Evolutionary conservation across 2,329 filamentous ascomycete species (phyloP).

Genomic region (Claviceps sp.): DNA sequence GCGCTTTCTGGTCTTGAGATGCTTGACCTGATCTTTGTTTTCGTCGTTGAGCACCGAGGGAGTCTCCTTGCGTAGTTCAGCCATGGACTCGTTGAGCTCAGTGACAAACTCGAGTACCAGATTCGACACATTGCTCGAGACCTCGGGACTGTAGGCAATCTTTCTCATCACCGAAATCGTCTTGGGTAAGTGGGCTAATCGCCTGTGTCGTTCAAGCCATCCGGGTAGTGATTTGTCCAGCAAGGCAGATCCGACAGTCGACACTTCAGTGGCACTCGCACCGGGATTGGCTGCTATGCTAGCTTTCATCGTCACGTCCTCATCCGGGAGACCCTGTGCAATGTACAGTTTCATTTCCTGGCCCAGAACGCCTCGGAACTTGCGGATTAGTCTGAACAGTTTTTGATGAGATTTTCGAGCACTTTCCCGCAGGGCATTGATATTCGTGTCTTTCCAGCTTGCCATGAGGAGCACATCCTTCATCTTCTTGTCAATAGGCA

Average conservation of each 20-base stretch:
- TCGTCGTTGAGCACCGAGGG: slow-evolving; percentile 72
- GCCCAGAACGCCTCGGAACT: slow-evolving; percentile 69
- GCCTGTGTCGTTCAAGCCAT: slow-evolving; percentile 37
- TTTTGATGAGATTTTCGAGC: slow-evolving; percentile 83
- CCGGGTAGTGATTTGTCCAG: slow-evolving; percentile 18
- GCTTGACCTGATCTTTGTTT: slow-evolving; percentile 70
- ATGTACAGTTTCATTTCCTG: slow-evolving; percentile 59
- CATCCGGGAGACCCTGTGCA: slow-evolving; percentile 44
- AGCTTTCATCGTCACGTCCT: slow-evolving; percentile 14
- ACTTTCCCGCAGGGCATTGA: slow-evolving; percentile 76
- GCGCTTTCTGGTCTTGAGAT: slow-evolving; percentile 81
- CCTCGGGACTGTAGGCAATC: slow-evolving; percentile 38
- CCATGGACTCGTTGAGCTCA: slow-evolving; percentile 53
- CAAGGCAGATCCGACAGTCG: slow-evolving; percentile 8
- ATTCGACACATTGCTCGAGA: slow-evolving; percentile 40
- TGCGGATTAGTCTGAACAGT: slow-evolving; percentile 79
- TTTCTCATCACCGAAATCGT: slow-evolving; percentile 65
- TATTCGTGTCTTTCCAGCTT: slow-evolving; percentile 97
- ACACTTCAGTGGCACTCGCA: slow-evolving; percentile 3
- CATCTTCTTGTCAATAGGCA: slow-evolving; percentile 76
- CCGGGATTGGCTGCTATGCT: slow-evolving; percentile 1
- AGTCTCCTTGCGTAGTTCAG: slow-evolving; percentile 70
- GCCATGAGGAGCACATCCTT: slow-evolving; percentile 85
- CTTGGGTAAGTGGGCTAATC: slow-evolving; percentile 56
- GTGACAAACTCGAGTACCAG: slow-evolving; percentile 56